phyloP scores from a whole-genome alignment of 2,329 filamentous ascomycete species.

The Domatiomyces globalis region DNA sequence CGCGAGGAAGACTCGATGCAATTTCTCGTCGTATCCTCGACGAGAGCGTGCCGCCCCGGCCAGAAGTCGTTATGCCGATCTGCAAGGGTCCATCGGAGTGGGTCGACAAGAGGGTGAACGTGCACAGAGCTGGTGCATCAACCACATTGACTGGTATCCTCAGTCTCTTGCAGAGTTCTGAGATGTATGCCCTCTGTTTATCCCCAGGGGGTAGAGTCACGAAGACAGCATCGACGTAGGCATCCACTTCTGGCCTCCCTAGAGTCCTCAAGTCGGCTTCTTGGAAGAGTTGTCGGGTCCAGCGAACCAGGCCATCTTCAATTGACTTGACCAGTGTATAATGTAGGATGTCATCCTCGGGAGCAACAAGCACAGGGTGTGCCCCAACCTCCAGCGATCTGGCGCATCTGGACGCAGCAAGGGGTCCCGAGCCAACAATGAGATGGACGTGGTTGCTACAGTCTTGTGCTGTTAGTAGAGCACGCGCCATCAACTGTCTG shows the following conservation, averaged over 20 bases:
- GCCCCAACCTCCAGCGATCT: constrained; percentile 75
- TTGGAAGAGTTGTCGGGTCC: constrained; percentile 41
- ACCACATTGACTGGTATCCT: constrained; percentile 88
- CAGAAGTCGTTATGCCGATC: constrained; percentile 89
- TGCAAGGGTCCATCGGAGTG: constrained; percentile 84
- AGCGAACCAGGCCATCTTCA: constrained; percentile 28
- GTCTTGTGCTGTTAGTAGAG: constrained; percentile 27
- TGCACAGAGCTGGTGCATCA: constrained; percentile 73
- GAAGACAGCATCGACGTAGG: constrained; percentile 82
- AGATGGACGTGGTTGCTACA: constrained; percentile 46
- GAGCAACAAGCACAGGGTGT: constrained; percentile 61
- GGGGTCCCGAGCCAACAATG: constrained; percentile 69
- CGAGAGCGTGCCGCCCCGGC: constrained; percentile 84
- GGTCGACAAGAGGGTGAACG: constrained; percentile 78
- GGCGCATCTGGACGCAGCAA: constrained; percentile 70
- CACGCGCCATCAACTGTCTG: constrained; percentile 5
- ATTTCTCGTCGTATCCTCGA: constrained; percentile 81
- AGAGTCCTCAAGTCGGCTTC: constrained; percentile 59
- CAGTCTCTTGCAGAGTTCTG: constrained; percentile 57
- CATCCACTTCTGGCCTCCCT: constrained; percentile 64
- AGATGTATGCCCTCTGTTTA: constrained; percentile 47
- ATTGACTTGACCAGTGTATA: constrained; percentile 39
- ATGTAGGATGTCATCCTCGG: constrained; percentile 46
- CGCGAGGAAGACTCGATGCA: constrained; percentile 58
- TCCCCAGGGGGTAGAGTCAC: constrained; percentile 49